A percentile compares a stretch with the other conserved stretches of the same genome.
Evolutionary conservation across 306 rosid species (phyloP).

Genomic region (Medicago lupulina): DNA sequence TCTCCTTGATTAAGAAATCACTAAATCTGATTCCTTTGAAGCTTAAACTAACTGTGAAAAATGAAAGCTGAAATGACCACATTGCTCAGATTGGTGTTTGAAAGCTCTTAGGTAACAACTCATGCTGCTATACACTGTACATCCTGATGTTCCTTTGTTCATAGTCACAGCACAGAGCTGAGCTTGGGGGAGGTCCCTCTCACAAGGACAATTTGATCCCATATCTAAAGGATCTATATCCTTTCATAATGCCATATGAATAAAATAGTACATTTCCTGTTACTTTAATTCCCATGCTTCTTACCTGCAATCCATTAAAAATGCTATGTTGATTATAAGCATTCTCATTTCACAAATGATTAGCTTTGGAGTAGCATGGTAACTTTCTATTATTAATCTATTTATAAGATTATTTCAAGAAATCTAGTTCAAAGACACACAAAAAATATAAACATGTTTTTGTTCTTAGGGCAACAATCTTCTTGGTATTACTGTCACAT

Average conservation of each 20-base stretch:
- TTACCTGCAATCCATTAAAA: constrained; percentile 61
- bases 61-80: constrained; percentile 22
- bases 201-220: constrained; percentile 31
- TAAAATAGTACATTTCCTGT: constrained; percentile 29
- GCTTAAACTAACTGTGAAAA: background rate
- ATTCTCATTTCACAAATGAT: background rate
- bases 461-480: constrained; percentile 25
- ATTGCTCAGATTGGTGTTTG: constrained; percentile 36
- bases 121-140: constrained; percentile 32
- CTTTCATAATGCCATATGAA: constrained; percentile 15
- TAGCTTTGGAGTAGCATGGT: constrained; percentile 4
- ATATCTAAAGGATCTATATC: constrained; percentile 14
- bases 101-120: constrained; percentile 38
- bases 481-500: constrained; percentile 34
- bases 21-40: constrained; percentile 14
- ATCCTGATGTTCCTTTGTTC: constrained; percentile 33
- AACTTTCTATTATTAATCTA: background rate
- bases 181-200: constrained; percentile 40
- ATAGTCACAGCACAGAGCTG: constrained; percentile 38
- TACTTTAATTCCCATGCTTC: constrained; percentile 61
- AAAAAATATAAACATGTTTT: background rate
- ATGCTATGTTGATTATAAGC: constrained; percentile 23
- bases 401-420: constrained; percentile 13
- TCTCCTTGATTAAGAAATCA: background rate
- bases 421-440: background rate